A percentile compares a stretch with the other conserved stretches of the same genome.
Evolutionary conservation across 2,329 filamentous ascomycete genomes (phyloP).

Genomic region (Curvularia eragrostidis): DNA sequence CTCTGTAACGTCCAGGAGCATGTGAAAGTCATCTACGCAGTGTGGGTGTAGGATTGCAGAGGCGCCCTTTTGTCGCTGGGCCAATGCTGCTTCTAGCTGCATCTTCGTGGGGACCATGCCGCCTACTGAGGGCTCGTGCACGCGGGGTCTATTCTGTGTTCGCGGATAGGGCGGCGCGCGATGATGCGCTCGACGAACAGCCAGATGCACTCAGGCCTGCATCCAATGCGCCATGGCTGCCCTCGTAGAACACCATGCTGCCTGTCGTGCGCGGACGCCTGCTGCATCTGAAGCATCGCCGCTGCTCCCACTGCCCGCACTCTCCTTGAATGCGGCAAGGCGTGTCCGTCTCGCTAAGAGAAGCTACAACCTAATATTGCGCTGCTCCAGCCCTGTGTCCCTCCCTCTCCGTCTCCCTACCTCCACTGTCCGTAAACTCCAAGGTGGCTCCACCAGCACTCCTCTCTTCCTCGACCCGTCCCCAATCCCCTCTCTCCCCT

Average conservation of each 20-base stretch:
- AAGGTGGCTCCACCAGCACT: slow-evolving; percentile 23
- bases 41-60: no score
- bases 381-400: slow-evolving; percentile 16
- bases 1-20: no score
- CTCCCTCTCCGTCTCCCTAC: slow-evolving; percentile 32
- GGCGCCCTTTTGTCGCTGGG: no score
- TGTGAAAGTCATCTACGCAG: no score
- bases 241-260: slow-evolving; percentile 15
- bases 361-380: slow-evolving; percentile 35
- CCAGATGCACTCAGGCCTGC: slow-evolving; percentile 16
- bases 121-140: slow-evolving; percentile 25
- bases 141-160: slow-evolving; percentile 24
- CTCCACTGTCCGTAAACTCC: slow-evolving; percentile 22
- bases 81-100: slow-evolving; percentile 13
- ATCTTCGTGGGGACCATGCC: slow-evolving; percentile 17
- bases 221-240: slow-evolving; percentile 20
- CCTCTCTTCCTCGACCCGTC: slow-evolving; percentile 20
- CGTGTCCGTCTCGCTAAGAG: slow-evolving; percentile 42
- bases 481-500: slow-evolving; percentile 19
- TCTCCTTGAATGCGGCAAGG: slow-evolving; percentile 37
- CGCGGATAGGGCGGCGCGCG: slow-evolving; percentile 21
- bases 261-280: slow-evolving; percentile 17
- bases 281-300: slow-evolving; percentile 15
- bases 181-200: slow-evolving; percentile 15
- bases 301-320: slow-evolving; percentile 23